A percentile compares a stretch with the other conserved stretches of the same genome.
Evolutionary conservation across 1,284 basidiomycete species (phyloP).

Genomic region (Wolfiporia cocos): DNA sequence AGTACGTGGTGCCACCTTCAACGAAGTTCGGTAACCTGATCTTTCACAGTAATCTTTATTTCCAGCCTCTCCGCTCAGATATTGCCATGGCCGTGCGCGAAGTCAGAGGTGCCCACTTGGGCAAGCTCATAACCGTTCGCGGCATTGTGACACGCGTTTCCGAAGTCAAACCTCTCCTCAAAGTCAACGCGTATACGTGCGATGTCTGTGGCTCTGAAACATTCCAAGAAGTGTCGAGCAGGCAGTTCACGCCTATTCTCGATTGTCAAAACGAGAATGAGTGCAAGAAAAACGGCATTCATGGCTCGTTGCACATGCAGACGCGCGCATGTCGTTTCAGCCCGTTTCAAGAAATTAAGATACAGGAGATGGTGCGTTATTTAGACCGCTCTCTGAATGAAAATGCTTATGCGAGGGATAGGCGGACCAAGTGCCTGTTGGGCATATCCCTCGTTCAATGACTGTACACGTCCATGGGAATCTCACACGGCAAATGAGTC

Average conservation of each 20-base stretch:
- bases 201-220: constrained; percentile 98
- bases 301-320: constrained; percentile 95
- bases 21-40: constrained; percentile 15
- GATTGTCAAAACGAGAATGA: constrained; percentile 82
- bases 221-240: constrained; percentile 96
- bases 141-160: constrained; percentile 98
- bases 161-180: constrained; percentile 96
- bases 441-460: constrained; percentile 98
- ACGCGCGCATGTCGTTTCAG: constrained; percentile 96
- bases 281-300: constrained; percentile 85
- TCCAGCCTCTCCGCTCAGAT: constrained; percentile 75
- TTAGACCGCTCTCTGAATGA: not conserved
- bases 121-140: constrained; percentile 91
- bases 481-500: constrained; percentile 88
- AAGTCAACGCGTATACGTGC: constrained; percentile 98
- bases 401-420: constrained; percentile 24
- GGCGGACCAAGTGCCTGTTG: constrained; percentile 99
- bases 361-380: constrained; percentile 89
- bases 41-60: constrained; percentile 79
- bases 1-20: constrained; percentile 55
- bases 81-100: constrained; percentile 85
- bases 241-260: constrained; percentile 84
- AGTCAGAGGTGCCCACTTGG: constrained; percentile 82
- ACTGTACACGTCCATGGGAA: constrained; percentile 90
- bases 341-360: constrained; percentile 98